A percentile compares a stretch with the other conserved stretches of the same genome.
Conservation (phyloP, 2,329 filamentous ascomycete genomes). For the Calonectria honghensis region DNA sequence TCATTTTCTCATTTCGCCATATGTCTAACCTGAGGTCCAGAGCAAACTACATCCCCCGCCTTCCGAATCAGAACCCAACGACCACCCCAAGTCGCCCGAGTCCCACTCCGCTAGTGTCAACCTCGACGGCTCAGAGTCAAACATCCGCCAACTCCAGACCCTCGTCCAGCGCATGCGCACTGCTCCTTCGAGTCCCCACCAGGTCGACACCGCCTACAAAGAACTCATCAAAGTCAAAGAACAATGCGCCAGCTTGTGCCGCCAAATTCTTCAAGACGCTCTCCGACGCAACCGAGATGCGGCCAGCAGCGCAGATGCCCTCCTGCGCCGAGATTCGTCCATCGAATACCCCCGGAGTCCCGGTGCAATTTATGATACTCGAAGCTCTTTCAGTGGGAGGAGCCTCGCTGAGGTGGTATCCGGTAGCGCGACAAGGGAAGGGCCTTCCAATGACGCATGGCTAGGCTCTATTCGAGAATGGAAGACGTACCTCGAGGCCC, state of each 20-base stretch:
- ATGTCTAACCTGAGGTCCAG: conserved; percentile 12
- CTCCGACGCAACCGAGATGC: conserved; percentile 55
- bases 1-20: neutral
- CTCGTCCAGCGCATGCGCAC: conserved; percentile 61
- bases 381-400: conserved; percentile 62
- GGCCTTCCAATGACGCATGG: conserved; percentile 58
- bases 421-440: conserved; percentile 48
- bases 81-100: conserved; percentile 53
- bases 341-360: conserved; percentile 59
- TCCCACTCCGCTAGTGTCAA: conserved; percentile 49
- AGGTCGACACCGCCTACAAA: conserved; percentile 67
- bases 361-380: conserved; percentile 57
- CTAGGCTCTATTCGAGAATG: conserved; percentile 66
- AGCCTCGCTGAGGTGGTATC: conserved; percentile 59
- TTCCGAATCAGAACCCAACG: conserved; percentile 54
- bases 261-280: conserved; percentile 63
- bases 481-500: conserved; percentile 64
- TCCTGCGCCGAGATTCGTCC: conserved; percentile 55
- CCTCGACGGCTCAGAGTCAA: conserved; percentile 58
- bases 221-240: conserved; percentile 66
- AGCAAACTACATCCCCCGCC: conserved; percentile 32
- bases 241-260: conserved; percentile 63
- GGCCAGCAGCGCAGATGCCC: conserved; percentile 50
- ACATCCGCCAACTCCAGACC: conserved; percentile 60
- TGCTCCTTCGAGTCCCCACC: conserved; percentile 57